phyloP scores from a whole-genome alignment of 2,329 filamentous ascomycete species.

The Scedosporium dehoogii region DNA sequence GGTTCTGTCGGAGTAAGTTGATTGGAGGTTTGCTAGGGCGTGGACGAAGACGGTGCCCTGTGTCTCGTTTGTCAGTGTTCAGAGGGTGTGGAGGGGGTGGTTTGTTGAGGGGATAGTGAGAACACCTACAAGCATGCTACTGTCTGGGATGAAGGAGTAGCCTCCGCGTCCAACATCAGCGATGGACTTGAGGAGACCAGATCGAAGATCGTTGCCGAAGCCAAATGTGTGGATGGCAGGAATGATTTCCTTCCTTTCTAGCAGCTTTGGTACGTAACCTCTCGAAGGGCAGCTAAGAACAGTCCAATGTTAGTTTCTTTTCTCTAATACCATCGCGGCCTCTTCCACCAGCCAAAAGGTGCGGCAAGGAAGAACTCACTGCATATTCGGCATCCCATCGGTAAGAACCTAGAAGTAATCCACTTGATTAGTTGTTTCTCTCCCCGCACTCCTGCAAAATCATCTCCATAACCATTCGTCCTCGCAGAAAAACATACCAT shows the following conservation, averaged over 20 bases:
- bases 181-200: slow-evolving; percentile 49
- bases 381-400: neutral
- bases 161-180: slow-evolving; percentile 46
- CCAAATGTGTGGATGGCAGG: slow-evolving; percentile 42
- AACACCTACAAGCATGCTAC: slow-evolving; percentile 43
- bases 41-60: slow-evolving; percentile 51
- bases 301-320: neutral
- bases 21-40: slow-evolving; percentile 50
- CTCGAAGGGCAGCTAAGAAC: slow-evolving; percentile 30
- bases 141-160: slow-evolving; percentile 52
- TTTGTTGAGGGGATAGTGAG: neutral
- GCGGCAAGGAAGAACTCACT: neutral
- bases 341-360: too few relatives aligned
- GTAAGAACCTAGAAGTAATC: neutral
- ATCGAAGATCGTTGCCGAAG: slow-evolving; percentile 38
- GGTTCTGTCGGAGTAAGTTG: slow-evolving; percentile 42
- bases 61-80: slow-evolving; percentile 5
- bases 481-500: slow-evolving; percentile 20
- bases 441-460: too few relatives aligned
- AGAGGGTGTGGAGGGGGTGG: neutral
- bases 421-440: too few relatives aligned
- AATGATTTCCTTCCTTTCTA: slow-evolving; percentile 26
- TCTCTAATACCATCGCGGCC: too few relatives aligned
- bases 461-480: too few relatives aligned
- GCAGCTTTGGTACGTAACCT: slow-evolving; percentile 46